Conservation (phyloP, 352 stramenopile species). For the Pythium aphanidermatum region DNA sequence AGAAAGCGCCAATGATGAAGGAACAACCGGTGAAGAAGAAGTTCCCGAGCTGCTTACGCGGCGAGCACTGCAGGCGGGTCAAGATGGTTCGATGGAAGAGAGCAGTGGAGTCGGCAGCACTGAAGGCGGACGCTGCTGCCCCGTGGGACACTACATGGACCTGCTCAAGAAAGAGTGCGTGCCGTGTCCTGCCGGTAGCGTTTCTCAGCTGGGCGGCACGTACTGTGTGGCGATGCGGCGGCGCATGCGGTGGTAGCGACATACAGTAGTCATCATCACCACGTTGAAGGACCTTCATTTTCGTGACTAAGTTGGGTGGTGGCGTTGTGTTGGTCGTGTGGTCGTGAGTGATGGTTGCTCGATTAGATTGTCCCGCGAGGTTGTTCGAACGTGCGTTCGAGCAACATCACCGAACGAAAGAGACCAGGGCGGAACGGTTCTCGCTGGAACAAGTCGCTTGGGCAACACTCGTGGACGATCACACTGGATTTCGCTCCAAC, state of each 20-base stretch:
- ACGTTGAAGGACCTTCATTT: conserved; percentile 8
- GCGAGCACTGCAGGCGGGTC: not conserved
- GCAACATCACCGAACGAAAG: not conserved
- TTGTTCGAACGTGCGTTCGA: conserved; percentile 3
- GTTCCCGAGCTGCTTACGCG: not conserved
- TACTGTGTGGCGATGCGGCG: conserved; percentile 1
- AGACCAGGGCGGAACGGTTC: no score
- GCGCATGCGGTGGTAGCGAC: no score
- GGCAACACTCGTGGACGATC: no score
- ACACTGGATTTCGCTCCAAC: no score
- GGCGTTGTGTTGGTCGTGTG: not conserved
- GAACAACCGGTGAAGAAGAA: not conserved
- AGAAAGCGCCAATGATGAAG: not conserved
- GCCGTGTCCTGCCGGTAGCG: not conserved
- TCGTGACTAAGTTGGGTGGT: no score
- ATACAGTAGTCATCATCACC: not conserved
- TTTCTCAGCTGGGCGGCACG: not conserved
- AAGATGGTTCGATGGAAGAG: no score
- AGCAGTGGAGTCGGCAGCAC: no score
- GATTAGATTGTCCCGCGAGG: conserved; percentile 7
- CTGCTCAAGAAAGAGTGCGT: not conserved
- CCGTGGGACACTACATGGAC: not conserved
- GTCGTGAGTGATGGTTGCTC: no score
- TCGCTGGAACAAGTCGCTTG: no score
- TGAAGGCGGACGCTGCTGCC: not conserved